Evolutionary conservation across 1,284 basidiomycete genomes (phyloP), one percentile per base, ranked within the genome.

Genomic region (Quambalaria eucalypti): DNA sequence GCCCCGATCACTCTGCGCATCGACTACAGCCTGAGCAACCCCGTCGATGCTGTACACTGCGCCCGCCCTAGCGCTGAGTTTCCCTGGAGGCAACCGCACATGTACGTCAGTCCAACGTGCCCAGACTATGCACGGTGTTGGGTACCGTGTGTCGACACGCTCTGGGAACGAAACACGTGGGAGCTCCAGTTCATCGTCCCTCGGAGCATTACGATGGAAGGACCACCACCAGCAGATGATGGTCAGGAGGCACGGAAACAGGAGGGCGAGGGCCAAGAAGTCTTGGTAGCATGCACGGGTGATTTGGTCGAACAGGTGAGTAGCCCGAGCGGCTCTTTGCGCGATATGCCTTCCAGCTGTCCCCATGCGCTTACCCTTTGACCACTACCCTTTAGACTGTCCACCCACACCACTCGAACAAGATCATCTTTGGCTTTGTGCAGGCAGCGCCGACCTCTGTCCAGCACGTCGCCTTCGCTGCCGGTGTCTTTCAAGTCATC

Each of bases 101-200:
- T 88, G 53, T 98, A 87, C 71, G 91, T 91, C 2, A 87, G 86
- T 2, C 86, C 91, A 0, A 87, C 88, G 0, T 87, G 87, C 2
- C 85, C 90, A 4, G 90, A 95, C 71, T 83, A 89, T 10, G 90
- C 93, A 7, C 81, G 95, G 64, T 90, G 89, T 68, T 99, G 95
- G 95, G 87, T 97, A 9, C 95, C 95, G 3, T 99, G 95, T 68
- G 78, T 97, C 12, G 95, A 99, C 76, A 89, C 85, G 71, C 77
- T 93, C 12, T 96, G 90, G 88, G 93, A 96, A 77, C 85, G 90
- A 69, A 96, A 89, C 70, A 95, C 93, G 2, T 99, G 95, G 95
- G 95, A 98, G 73, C 86, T 98, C 52, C 90, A 97, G 75, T 88
- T 96, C 73, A 84, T 97, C 54, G 92, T 96, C 21, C 92, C 92